Percentiles rank a stretch among this genome's conserved stretches.
phyloP scores from a whole-genome alignment of 345 rosid genomes.

The Rhizophora apiculata region DNA sequence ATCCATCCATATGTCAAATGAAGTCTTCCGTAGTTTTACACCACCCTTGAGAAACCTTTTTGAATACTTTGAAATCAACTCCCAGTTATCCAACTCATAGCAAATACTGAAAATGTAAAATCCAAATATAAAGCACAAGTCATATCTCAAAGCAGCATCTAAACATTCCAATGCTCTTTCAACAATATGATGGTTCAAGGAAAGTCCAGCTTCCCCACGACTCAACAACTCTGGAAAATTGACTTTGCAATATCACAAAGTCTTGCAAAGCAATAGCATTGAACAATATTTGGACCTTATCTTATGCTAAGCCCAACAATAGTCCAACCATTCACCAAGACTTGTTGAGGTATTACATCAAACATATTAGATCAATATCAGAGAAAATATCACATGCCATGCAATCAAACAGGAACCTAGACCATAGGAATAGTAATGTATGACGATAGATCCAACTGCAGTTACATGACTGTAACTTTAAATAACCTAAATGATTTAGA shows the following conservation, averaged over 20 bases:
- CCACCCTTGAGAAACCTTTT: conserved; percentile 62
- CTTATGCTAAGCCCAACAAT: not conserved
- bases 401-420: too few relatives aligned
- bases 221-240: not conserved
- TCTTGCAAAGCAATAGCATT: not conserved
- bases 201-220: not conserved
- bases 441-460: too few relatives aligned
- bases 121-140: conserved; percentile 9
- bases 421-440: too few relatives aligned
- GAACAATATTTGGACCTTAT: not conserved
- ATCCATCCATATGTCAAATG: conserved; percentile 82
- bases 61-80: conserved; percentile 54
- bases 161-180: not conserved
- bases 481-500: not conserved
- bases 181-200: not conserved
- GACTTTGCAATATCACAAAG: not conserved
- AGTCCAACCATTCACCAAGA: not conserved
- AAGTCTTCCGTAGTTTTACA: conserved; percentile 55
- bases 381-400: too few relatives aligned
- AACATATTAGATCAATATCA: too few relatives aligned
- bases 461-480: not conserved
- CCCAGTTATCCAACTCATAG: conserved; percentile 56
- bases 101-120: conserved; percentile 62
- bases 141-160: conserved; percentile 9
- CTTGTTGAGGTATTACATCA: too few relatives aligned